These are phyloP conservation scores for Balakata baccata DNA, from an alignment of 345 rosid species.

Conservation along the genomic window DNA sequence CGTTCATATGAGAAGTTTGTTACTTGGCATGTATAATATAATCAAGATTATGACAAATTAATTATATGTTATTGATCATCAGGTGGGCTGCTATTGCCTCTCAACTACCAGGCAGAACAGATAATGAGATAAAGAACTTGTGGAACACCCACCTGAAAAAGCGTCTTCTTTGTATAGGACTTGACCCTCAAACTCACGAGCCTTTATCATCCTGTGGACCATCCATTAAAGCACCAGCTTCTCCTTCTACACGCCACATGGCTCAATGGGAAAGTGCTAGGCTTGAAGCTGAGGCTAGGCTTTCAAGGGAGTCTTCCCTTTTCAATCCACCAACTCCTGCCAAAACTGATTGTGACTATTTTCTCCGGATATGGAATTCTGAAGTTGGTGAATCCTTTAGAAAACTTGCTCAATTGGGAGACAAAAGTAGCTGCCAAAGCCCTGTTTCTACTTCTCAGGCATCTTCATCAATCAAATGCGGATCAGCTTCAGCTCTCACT, in stretches of 20 bases:
- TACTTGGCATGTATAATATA: no score
- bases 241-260: slow-evolving; percentile 80
- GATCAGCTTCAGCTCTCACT: slow-evolving; percentile 44
- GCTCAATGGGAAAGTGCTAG: slow-evolving; percentile 99
- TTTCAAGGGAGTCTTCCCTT: slow-evolving; percentile 64
- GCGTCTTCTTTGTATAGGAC: slow-evolving; percentile 72
- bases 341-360: slow-evolving; percentile 55
- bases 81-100: slow-evolving; percentile 99
- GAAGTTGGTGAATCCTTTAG: slow-evolving; percentile 81
- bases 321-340: slow-evolving; percentile 34
- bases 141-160: slow-evolving; percentile 98
- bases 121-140: slow-evolving; percentile 91
- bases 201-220: slow-evolving; percentile 48
- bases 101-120: slow-evolving; percentile 93
- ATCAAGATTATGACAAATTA: no score
- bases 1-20: no score
- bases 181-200: slow-evolving; percentile 82
- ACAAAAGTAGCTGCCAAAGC: slow-evolving; percentile 39
- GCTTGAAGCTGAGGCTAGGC: slow-evolving; percentile 94
- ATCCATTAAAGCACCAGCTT: slow-evolving; percentile 33
- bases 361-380: slow-evolving; percentile 86
- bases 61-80: background rate
- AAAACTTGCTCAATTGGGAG: slow-evolving; percentile 26
- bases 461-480: slow-evolving; percentile 54
- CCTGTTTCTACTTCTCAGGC: slow-evolving; percentile 37